Base-by-base conservation (phyloP, 2,329 filamentous ascomycete species). In the Neonectria sp. region DNA sequence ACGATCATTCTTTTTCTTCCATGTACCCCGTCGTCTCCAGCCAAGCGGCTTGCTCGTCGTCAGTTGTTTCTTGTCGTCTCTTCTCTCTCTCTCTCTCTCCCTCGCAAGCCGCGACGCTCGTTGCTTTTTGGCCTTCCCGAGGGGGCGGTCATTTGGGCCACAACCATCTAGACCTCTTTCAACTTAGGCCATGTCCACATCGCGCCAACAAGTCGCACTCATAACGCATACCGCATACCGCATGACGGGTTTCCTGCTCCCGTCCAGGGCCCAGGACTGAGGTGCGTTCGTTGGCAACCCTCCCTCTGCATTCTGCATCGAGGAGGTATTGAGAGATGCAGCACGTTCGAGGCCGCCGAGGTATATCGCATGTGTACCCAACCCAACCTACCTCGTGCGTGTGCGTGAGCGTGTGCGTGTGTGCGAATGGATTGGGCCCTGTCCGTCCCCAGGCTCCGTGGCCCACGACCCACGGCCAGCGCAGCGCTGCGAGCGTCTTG, bases 81-180 rank as follows among this genome's bases (percentile, higher is more conserved):
- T 76, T 76, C 63, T 70, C 75, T 73, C 75, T 71, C 68, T 68
- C 71, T 73, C 75, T 71, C 68, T 68, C 71, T 71, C 68, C 67
- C 71, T 55, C 70, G 63, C 68, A 69, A 73, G 57, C 65, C 63
- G 40, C 52, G 55, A 59, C 55, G 25, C 63, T 62, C 49, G 40
- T 73, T 76, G 68, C 74, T 75, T 76, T 76, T 75, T 71, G 55
- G 52, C 25, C 55, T 62, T 73, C 63, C 70, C 68, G 65, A 71
- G 65, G 58, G 48, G 60, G 58, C 56, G 66, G 66, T 68, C 70
- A 61, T 69, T 68, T 72, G 70, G 67, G 64, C 65, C 66, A 66
- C 71, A 62, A 60, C 60, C 60, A 63, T 69, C 70, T 74, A 68
- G 55, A 71, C 65, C 61, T 60, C 56, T 65, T 73, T 63, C 53